Base-by-base conservation (phyloP, 75 land plant species). In the Chamaecyparis obtusa region DNA sequence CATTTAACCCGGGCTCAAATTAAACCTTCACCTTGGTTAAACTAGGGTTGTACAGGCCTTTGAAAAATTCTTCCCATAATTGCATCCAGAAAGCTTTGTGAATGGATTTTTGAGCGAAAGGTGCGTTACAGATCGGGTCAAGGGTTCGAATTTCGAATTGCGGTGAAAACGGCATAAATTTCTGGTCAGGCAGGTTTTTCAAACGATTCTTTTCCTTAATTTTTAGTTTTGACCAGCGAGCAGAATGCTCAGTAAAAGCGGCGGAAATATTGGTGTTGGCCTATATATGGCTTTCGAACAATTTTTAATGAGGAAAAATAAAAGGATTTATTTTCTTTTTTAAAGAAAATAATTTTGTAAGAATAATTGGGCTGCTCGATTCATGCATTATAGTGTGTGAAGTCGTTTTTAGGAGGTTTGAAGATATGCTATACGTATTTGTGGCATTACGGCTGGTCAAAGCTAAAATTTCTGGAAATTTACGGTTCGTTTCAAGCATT, bases 141-240 rank as follows among this genome's bases (percentile, higher is more conserved):
- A 72, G 76, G 76, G 76, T 32, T 72, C 76, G 46, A 39, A 46
- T 36, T 41, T 79, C 82, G 27, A 41, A 79, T 79, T 43, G 82
- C 82, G 49, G 49, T 13, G 46, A 79, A 43, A 37, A 15, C 46
- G 82, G 46, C 82, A 24, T 41, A 79, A 39, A 39, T 39, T 79
- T 41, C 36, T 41, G 82, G 82, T 46, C n/a, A 21, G 30, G 43
- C 21, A 43, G 82, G 43, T 43, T 19, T 79, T 79, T 79, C 46
- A 79, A 79, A 79, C 82, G 82, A 79, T 19, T 39, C 6, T 41
- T 79, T 79, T 39, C 19, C n/a, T 43, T 43, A 5, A 43, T 21
- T 41, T 80, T 44, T 16, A 5, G 46, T 24, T 80, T 80, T 72
- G 76, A 72, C 76, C 36, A 72, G 13, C 3, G 33, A 24, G 15